A percentile compares a stretch with the other conserved stretches of the same genome.
Conservation (phyloP, 345 rosid species). For the Dipteronia dyeriana region DNA sequence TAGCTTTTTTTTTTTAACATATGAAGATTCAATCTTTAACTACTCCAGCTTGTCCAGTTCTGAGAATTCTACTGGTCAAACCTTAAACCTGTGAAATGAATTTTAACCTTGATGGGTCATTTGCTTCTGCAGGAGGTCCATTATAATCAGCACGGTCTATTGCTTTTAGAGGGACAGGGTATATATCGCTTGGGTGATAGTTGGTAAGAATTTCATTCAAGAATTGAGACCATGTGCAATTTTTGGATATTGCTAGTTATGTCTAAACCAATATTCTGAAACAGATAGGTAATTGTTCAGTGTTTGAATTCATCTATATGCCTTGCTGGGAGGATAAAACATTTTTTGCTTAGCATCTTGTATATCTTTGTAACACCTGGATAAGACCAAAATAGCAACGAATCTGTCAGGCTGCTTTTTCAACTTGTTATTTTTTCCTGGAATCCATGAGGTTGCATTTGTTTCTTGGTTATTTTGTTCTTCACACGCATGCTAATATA, state of each 20-base stretch:
- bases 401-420: not conserved
- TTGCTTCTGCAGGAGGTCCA: conserved; percentile 77
- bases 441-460: not conserved
- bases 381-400: not conserved
- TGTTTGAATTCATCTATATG: not conserved
- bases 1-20: not conserved
- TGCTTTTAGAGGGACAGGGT: conserved; percentile 94
- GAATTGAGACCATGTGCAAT: conserved; percentile 19
- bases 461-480: not conserved
- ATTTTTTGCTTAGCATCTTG: not conserved
- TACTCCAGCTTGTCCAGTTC: not conserved
- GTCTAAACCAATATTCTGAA: not conserved
- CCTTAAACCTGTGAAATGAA: not conserved
- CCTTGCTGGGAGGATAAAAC: not conserved
- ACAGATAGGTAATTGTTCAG: not conserved
- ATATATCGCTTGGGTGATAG: conserved; percentile 82
- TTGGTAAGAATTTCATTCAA: conserved; percentile 56
- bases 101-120: not conserved
- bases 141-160: conserved; percentile 90
- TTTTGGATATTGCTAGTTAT: not conserved
- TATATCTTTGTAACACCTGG: not conserved
- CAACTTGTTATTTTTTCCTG: not conserved
- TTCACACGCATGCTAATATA: too few species aligned
- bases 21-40: not conserved
- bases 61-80: not conserved